Conservation (phyloP, 805 yeast species). For the Danielozyma ontarioensis region DNA sequence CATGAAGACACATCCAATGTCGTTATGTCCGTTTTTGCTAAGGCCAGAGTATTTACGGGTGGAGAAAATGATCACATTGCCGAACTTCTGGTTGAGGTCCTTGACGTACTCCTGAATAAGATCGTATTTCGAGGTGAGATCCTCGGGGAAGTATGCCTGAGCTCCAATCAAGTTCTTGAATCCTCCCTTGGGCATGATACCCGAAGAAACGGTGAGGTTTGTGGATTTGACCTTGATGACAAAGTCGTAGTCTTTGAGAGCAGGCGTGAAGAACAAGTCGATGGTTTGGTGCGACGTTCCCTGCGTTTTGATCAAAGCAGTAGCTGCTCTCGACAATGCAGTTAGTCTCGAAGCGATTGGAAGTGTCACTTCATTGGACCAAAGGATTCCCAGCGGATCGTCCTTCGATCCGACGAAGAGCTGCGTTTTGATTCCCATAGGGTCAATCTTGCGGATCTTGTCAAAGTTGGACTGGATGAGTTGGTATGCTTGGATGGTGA, state of each 20-base stretch:
- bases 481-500: constrained; percentile 59
- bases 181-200: constrained; percentile 48
- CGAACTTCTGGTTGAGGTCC: constrained; percentile 60
- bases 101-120: constrained; percentile 54
- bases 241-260: constrained; percentile 79
- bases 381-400: constrained; percentile 81
- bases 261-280: constrained; percentile 69
- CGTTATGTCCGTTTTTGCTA: constrained; percentile 51
- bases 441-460: constrained; percentile 71
- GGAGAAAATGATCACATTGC: constrained; percentile 67
- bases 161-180: constrained; percentile 57
- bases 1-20: constrained; percentile 76
- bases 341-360: constrained; percentile 88
- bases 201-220: constrained; percentile 44
- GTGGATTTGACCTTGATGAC: constrained; percentile 54
- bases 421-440: constrained; percentile 73
- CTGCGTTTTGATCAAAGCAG: constrained; percentile 44
- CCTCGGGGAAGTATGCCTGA: constrained; percentile 39
- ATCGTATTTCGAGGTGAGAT: constrained; percentile 49
- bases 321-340: constrained; percentile 75
- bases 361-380: constrained; percentile 60
- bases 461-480: constrained; percentile 58
- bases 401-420: constrained; percentile 77
- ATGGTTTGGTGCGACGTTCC: constrained; percentile 38
- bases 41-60: constrained; percentile 51